A percentile compares a stretch with the other conserved stretches of the same genome.
These are phyloP conservation scores for Royoungia palumana DNA, from an alignment of 768 basidiomycete species.

Conservation along the genomic window DNA sequence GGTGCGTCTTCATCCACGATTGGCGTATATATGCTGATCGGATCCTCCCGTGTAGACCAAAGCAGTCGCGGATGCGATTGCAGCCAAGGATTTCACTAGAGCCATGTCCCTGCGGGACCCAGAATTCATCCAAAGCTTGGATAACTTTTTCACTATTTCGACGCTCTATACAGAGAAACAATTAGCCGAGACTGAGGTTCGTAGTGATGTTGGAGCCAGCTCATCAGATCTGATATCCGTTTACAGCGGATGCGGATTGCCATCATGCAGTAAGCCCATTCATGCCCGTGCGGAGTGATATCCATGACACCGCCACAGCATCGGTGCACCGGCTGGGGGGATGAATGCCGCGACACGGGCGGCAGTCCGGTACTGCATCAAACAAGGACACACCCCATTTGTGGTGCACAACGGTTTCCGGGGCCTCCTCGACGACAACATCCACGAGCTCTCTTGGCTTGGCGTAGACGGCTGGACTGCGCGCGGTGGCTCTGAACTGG, in stretches of 20 bases:
- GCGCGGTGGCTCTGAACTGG: slow-evolving; percentile 95
- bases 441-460: slow-evolving; percentile 89
- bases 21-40: slow-evolving; percentile 3
- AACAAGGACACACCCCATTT: slow-evolving; percentile 89
- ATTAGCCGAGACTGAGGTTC: slow-evolving; percentile 51
- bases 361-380: slow-evolving; percentile 88
- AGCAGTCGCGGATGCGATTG: slow-evolving; percentile 79
- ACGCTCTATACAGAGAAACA: slow-evolving; percentile 50
- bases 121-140: slow-evolving; percentile 83
- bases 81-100: slow-evolving; percentile 75
- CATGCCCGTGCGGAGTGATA: not conserved
- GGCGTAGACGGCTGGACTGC: slow-evolving; percentile 96
- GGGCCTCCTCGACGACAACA: slow-evolving; percentile 86
- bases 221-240: slow-evolving; percentile 8
- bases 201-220: not conserved
- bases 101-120: slow-evolving; percentile 89
- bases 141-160: slow-evolving; percentile 81
- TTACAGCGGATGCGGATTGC: slow-evolving; percentile 71
- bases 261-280: slow-evolving; percentile 70
- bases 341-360: slow-evolving; percentile 98
- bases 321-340: slow-evolving; percentile 96
- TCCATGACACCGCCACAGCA: slow-evolving; percentile 41
- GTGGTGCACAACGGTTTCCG: slow-evolving; percentile 95
- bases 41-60: slow-evolving; percentile 57
- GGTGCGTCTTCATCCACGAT: slow-evolving; percentile 39